phyloP scores from a whole-genome alignment of 129 eudicot genomes.

The Daucus carota region DNA sequence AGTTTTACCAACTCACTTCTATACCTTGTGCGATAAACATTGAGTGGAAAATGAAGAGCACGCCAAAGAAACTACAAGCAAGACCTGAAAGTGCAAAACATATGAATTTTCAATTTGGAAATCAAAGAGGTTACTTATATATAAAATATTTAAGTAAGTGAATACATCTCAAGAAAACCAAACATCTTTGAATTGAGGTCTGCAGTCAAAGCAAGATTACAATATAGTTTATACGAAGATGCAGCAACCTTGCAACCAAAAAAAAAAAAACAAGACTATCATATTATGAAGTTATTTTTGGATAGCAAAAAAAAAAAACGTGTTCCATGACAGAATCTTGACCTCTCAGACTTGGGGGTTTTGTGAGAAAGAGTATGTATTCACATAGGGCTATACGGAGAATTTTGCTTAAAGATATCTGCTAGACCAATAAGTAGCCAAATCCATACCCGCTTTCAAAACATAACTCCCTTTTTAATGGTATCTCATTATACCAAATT shows the following conservation, averaged over 20 bases:
- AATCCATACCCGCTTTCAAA: background rate
- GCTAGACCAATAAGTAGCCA: background rate
- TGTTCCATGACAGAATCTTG: background rate
- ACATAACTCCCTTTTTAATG: too few species aligned
- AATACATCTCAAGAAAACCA: background rate
- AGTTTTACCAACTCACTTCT: conserved; percentile 34
- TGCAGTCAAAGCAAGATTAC: background rate
- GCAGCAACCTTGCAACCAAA: background rate
- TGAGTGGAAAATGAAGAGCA: conserved; percentile 49
- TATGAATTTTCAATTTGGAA: background rate
- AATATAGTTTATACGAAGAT: background rate
- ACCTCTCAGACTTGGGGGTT: background rate
- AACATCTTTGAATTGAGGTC: background rate
- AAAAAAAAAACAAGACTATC: background rate
- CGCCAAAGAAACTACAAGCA: conserved; percentile 72
- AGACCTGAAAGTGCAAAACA: conserved; percentile 40
- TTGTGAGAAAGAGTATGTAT: background rate
- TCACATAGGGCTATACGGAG: background rate
- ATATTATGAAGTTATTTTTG: background rate
- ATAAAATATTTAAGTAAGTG: background rate
- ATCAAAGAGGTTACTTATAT: background rate
- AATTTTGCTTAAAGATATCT: background rate
- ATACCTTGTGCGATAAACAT: conserved; percentile 52
- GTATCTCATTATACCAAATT: too few species aligned
- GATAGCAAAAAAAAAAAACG: too few species aligned